These are phyloP conservation scores for Malus sieversii DNA, from an alignment of 306 rosid genomes.

Conservation along the genomic window DNA sequence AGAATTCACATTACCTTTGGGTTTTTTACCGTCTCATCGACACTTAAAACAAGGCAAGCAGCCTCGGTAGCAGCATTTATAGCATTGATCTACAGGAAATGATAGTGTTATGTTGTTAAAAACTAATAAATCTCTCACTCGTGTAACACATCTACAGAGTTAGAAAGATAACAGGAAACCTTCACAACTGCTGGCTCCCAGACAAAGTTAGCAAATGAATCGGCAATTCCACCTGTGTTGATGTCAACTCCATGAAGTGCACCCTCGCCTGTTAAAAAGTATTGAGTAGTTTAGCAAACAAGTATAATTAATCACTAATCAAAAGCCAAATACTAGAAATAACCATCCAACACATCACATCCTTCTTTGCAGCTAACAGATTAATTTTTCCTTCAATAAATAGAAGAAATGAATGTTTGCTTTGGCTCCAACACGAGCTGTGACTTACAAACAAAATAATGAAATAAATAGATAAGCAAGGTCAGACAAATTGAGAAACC, in stretches of 20 bases:
- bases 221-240: conserved; percentile 87
- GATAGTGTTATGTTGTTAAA: background rate
- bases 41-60: conserved; percentile 87
- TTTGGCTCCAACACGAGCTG: background rate
- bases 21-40: conserved; percentile 91
- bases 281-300: background rate
- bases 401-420: background rate
- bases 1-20: conserved; percentile 60
- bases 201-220: conserved; percentile 87
- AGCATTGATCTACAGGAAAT: conserved; percentile 75
- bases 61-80: conserved; percentile 98
- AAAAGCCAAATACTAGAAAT: background rate
- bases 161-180: conserved; percentile 28
- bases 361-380: background rate
- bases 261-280: conserved; percentile 57
- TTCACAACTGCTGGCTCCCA: conserved; percentile 99
- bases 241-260: conserved; percentile 92
- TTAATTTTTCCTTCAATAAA: background rate
- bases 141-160: background rate
- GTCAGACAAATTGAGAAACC: background rate
- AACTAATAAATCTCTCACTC: background rate
- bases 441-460: background rate
- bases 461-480: background rate
- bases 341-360: background rate
- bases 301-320: background rate